Evolutionary conservation across 495 filamentous ascomycete genomes (phyloP).

Genomic region (Aspergillus ellipticus): DNA sequence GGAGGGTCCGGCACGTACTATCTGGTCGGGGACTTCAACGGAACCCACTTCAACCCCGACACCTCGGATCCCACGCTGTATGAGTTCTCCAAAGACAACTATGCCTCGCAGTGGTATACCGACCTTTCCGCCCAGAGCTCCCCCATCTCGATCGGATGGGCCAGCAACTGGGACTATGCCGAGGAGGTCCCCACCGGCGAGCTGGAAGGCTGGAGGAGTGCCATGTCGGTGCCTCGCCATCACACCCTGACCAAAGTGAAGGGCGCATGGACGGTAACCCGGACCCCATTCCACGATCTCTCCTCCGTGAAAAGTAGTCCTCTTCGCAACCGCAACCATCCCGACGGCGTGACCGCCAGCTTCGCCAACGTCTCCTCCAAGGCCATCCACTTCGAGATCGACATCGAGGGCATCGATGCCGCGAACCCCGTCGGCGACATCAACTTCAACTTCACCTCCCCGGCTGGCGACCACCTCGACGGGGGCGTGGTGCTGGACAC

Average conservation of each 20-base stretch:
- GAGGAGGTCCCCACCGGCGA: slow-evolving; percentile 46
- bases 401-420: no score
- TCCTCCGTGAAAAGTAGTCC: no score
- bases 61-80: not conserved
- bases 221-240: slow-evolving; percentile 41
- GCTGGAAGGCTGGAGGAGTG: slow-evolving; percentile 42
- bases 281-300: no score
- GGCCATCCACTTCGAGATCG: no score
- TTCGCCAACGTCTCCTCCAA: no score
- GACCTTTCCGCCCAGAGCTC: slow-evolving; percentile 30
- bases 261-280: no score
- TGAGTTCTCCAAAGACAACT: slow-evolving; percentile 54
- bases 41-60: slow-evolving; percentile 20
- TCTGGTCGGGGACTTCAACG: slow-evolving; percentile 50
- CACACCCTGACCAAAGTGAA: slow-evolving; percentile 28
- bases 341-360: no score
- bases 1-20: slow-evolving; percentile 39
- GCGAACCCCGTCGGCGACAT: slow-evolving; percentile 20
- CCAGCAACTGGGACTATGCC: slow-evolving; percentile 53
- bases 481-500: slow-evolving; percentile 47
- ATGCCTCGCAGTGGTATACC: slow-evolving; percentile 52
- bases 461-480: slow-evolving; percentile 41
- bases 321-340: no score
- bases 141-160: slow-evolving; percentile 49
- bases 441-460: slow-evolving; percentile 49